Conservation (phyloP, 208 protist genomes). For the Leishmania lainsoni region DNA sequence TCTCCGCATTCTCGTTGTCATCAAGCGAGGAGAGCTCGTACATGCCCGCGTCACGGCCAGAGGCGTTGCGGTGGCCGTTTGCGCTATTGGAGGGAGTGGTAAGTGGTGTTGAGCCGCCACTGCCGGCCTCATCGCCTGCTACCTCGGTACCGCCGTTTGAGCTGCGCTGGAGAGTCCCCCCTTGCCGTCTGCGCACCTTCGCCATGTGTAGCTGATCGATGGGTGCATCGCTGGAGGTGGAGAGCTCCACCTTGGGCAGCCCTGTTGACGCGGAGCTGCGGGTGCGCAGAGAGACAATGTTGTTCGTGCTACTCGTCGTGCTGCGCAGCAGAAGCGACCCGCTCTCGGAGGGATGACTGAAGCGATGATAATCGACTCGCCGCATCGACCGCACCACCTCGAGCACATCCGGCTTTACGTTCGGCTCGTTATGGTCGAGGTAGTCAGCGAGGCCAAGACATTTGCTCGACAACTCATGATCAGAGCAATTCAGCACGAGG, state of each 20-base stretch:
- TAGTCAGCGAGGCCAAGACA: conserved; percentile 89
- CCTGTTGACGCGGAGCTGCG: conserved; percentile 3
- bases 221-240: conserved; percentile 7
- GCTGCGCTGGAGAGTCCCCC: not conserved
- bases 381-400: conserved; percentile 64
- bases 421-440: conserved; percentile 87
- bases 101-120: not conserved
- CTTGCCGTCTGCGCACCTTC: conserved; percentile 8
- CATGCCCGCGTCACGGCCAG: not conserved
- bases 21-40: conserved; percentile 10
- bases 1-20: conserved; percentile 7
- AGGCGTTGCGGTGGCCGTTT: not conserved
- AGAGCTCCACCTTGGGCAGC: conserved; percentile 12
- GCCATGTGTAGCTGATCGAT: conserved; percentile 12
- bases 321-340: conserved; percentile 34
- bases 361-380: conserved; percentile 44
- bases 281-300: conserved; percentile 10
- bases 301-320: conserved; percentile 36
- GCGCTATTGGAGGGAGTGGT: not conserved
- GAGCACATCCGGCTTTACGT: conserved; percentile 69
- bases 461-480: conserved; percentile 84
- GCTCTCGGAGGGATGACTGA: conserved; percentile 37
- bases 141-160: not conserved
- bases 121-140: conserved; percentile 6
- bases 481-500: conserved; percentile 73